Base-by-base conservation (phyloP, 352 stramenopile species). In the Phytophthora pistaciae region DNA sequence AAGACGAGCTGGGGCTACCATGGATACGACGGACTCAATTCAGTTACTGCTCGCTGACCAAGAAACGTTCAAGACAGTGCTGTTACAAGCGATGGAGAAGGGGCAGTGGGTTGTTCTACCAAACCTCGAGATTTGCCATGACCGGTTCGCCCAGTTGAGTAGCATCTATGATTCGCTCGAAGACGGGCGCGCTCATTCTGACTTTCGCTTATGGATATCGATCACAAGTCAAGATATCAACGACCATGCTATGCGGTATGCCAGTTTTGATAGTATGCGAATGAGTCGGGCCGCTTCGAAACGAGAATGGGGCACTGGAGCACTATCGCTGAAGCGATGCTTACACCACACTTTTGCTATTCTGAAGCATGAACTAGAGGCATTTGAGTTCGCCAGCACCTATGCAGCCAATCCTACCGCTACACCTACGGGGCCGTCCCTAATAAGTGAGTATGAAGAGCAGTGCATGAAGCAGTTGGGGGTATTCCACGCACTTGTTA, bases 191-290 rank as follows among this genome's bases (percentile, higher is more conserved):
- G 50, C 65, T 6, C 86, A 93, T 23, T 74, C 80, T 1, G 86
- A 93, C 40, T 93, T 92, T 46, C 84, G 86, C 4, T 57, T 93
- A 10, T 93, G 86, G 84, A 33, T 88, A 18, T 92, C 80, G 18
- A 21, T 65, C 14, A 16, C 36, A 20, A 60, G 70, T 16, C 3
- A 57, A 21, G 6, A 36, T n/a, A 18, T 25, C 40, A 3, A 25
- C 20, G 11, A 14, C 11, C 50, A 23, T 5, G 29, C 1, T 8
- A 18, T 49, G 21, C 6, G 1, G n/a, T 31, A 46, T 11, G 13
- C 9, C 14, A 56, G 48, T 25, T 64, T 68, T 44, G 61, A 66
- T 25, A 52, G 11, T 8, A 31, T 58, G 25, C 29, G 13, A 14
- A 48, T 71, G 5, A 53, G 27, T 31, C 42, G 20, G 27, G 27